A percentile compares a stretch with the other conserved stretches of the same genome.
phyloP scores from a whole-genome alignment of 1,139 yeast species.

The Protomyces gravidus region DNA sequence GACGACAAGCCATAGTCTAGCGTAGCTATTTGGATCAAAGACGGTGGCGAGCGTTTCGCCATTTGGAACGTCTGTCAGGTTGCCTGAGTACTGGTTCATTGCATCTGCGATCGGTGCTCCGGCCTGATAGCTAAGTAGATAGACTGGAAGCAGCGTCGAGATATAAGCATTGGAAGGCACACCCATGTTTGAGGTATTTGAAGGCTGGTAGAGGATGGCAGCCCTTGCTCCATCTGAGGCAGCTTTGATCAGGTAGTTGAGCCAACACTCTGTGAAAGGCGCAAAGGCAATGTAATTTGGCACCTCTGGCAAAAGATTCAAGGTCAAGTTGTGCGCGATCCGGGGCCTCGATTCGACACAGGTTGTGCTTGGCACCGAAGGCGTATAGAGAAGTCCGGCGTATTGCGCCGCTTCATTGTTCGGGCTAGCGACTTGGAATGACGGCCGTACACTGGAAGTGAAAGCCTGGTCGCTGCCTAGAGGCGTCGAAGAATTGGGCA shows the following conservation, averaged over 20 bases:
- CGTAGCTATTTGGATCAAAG: constrained; percentile 32
- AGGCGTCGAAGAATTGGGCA: constrained; percentile 1
- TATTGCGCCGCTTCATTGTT: constrained; percentile 5
- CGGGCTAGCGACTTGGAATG: constrained; percentile 4
- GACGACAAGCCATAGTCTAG: constrained; percentile 32
- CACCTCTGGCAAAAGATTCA: background rate
- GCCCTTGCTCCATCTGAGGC: constrained; percentile 18
- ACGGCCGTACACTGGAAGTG: background rate
- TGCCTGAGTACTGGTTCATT: constrained; percentile 15
- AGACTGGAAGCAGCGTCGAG: constrained; percentile 5
- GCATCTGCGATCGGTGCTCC: constrained; percentile 21
- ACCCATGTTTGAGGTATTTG: background rate
- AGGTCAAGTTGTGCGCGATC: background rate
- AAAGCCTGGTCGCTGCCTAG: constrained; percentile 6
- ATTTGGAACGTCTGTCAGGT: constrained; percentile 28
- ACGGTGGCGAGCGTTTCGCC: constrained; percentile 28
- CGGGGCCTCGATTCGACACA: background rate
- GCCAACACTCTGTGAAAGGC: constrained; percentile 17
- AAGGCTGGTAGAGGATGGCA: constrained; percentile 12
- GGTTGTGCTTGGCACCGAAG: background rate
- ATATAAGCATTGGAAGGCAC: background rate
- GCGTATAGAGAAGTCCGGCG: constrained; percentile 23
- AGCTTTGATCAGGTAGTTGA: constrained; percentile 9
- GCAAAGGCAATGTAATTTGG: constrained; percentile 10
- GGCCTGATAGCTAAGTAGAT: constrained; percentile 7